Conservation (phyloP, 495 filamentous ascomycete species). For the Aspergillus panamensis region DNA sequence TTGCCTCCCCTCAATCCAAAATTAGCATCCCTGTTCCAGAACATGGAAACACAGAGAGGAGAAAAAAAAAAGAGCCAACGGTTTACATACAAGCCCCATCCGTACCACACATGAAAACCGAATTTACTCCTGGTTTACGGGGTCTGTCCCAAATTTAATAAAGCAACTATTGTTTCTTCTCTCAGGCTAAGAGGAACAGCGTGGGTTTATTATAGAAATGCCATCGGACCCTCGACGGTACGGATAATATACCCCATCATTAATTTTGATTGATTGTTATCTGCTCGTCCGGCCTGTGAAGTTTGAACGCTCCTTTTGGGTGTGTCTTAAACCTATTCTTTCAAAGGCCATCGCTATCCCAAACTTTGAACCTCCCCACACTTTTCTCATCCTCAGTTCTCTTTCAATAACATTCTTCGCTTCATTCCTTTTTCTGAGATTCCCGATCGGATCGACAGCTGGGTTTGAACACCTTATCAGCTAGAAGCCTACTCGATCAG, state of each 20-base stretch:
- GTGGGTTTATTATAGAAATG: not conserved
- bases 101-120: not conserved
- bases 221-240: not conserved
- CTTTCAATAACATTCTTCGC: not conserved
- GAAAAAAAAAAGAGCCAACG: not conserved
- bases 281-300: not conserved
- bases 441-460: not conserved
- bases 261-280: not conserved
- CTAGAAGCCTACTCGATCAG: conserved; percentile 3
- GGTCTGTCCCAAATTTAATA: not conserved
- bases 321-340: not conserved
- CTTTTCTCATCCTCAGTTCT: not conserved
- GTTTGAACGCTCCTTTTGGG: not conserved
- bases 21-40: conserved; percentile 12
- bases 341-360: not conserved
- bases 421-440: not conserved
- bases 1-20: conserved; percentile 12
- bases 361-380: not conserved
- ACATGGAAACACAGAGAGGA: not conserved
- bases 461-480: conserved; percentile 14
- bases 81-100: not conserved
- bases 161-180: not conserved
- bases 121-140: not conserved
- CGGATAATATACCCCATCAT: not conserved
- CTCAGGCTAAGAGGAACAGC: not conserved